These are phyloP conservation scores for Pyricularia sp. DNA, from an alignment of 2,329 filamentous ascomycete species.

Conservation along the genomic window DNA sequence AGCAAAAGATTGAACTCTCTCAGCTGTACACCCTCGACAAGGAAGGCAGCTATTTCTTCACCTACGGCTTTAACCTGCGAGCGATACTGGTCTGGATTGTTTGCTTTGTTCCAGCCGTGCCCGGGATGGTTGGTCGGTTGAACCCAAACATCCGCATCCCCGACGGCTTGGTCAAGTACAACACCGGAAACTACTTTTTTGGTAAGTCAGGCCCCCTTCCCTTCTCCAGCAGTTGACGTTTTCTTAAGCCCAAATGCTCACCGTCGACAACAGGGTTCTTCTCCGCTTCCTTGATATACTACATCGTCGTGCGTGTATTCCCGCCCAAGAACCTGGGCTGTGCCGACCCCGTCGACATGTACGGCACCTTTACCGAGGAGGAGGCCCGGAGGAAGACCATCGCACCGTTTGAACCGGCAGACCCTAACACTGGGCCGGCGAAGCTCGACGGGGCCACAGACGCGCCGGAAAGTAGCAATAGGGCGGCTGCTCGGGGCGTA, in stretches of 20 bases:
- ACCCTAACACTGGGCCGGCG: background rate
- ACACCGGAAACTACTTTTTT: slow-evolving; percentile 4
- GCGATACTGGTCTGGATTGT: slow-evolving; percentile 1
- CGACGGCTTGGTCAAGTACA: background rate
- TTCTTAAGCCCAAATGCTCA: background rate
- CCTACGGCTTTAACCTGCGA: slow-evolving; percentile 25
- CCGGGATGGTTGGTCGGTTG: background rate
- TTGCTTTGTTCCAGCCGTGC: slow-evolving; percentile 1
- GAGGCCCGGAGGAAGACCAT: slow-evolving; percentile 22
- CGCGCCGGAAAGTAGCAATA: background rate
- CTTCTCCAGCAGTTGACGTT: background rate
- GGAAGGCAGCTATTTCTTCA: slow-evolving; percentile 31
- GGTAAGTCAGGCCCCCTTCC: background rate
- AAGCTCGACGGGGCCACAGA: background rate
- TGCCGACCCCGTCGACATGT: slow-evolving; percentile 32
- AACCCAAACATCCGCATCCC: background rate
- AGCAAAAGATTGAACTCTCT: slow-evolving; percentile 9
- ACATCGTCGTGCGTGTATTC: slow-evolving; percentile 24
- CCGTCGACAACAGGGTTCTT: background rate
- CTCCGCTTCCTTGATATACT: slow-evolving; percentile 2
- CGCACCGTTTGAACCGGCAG: background rate
- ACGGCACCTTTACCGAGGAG: slow-evolving; percentile 31
- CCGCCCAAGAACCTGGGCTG: slow-evolving; percentile 29
- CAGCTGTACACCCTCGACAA: slow-evolving; percentile 18
- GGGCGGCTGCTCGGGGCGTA: background rate